phyloP scores from a whole-genome alignment of 2,329 filamentous ascomycete species.

The Aspergillus eucalypticola region DNA sequence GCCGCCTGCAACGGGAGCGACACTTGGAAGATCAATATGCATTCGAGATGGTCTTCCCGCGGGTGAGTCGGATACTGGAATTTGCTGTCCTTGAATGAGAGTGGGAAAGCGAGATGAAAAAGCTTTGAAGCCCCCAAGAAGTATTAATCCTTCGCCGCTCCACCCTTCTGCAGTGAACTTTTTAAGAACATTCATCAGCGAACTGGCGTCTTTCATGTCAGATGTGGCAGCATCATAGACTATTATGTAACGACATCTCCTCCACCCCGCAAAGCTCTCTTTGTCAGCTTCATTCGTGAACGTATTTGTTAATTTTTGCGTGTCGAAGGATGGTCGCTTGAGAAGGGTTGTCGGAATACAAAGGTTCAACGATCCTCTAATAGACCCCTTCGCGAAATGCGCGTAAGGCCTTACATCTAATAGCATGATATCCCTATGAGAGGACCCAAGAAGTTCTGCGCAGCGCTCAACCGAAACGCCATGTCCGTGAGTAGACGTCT shows the following conservation, averaged over 20 bases:
- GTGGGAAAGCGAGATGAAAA: slow-evolving; percentile 69
- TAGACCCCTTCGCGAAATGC: slow-evolving; percentile 73
- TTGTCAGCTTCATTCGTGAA: slow-evolving; percentile 73
- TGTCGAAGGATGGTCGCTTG: slow-evolving; percentile 86
- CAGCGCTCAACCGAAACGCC: slow-evolving; percentile 57
- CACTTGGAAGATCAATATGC: slow-evolving; percentile 52
- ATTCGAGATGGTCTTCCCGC: slow-evolving; percentile 55
- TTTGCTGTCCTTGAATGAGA: slow-evolving; percentile 30
- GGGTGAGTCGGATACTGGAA: slow-evolving; percentile 32
- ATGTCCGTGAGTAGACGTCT: slow-evolving; percentile 39
- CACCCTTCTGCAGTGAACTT: slow-evolving; percentile 89
- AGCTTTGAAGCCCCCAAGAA: slow-evolving; percentile 77
- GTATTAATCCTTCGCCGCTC: slow-evolving; percentile 69
- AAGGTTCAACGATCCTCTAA: slow-evolving; percentile 80
- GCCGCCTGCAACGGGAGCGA: slow-evolving; percentile 82
- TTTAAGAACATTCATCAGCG: slow-evolving; percentile 83
- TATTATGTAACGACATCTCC: slow-evolving; percentile 70
- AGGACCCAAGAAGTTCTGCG: slow-evolving; percentile 57
- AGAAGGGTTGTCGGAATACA: slow-evolving; percentile 94
- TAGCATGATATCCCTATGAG: slow-evolving; percentile 62
- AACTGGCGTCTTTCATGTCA: slow-evolving; percentile 75
- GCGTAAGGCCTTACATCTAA: slow-evolving; percentile 86
- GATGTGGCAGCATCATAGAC: slow-evolving; percentile 81
- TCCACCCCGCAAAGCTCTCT: slow-evolving; percentile 75
- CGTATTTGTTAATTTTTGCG: slow-evolving; percentile 82